Evolutionary conservation across 2,329 filamentous ascomycete species (phyloP), one percentile per base, ranked within the genome.

Genomic region (Rhytidhysteron rufulum): DNA sequence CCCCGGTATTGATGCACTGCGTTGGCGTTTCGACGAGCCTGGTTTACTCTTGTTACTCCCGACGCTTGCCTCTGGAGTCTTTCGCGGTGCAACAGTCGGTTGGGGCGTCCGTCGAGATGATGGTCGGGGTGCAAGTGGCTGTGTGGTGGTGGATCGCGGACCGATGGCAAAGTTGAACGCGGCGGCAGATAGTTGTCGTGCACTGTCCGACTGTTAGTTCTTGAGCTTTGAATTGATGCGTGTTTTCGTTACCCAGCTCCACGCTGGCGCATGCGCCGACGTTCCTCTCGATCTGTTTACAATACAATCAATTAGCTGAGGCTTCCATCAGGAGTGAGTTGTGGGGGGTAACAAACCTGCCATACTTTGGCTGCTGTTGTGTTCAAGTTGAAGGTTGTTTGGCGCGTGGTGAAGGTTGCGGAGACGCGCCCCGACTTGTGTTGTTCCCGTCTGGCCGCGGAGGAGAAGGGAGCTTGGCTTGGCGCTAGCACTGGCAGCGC

Each of bases 201-300:
- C 22, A 35, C 73, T 77, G 49, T 38, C 39, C 41, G 29, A 25
- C 17, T 47, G 45, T 67, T 41, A 59, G 54, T 29, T 31, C n/a
- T n/a, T n/a, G n/a, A n/a, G n/a, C n/a, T n/a, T n/a, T n/a, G n/a
- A n/a, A n/a, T n/a, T n/a, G n/a, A n/a, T n/a, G n/a, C n/a, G n/a
- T n/a, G n/a, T n/a, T n/a, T n/a, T n/a, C n/a, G n/a, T 56, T 72
- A 78, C 74, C 69, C 75, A 57, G 75, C 74, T 58, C 75, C 75
- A 54, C 75, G 75, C 61, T 76, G 71, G 61, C 75, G 75, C 72
- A 77, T 75, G 56, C 72, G 71, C 54, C 69, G 69, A 55, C 73
- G 72, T 64, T 78, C 74, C 55, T 73, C 68, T 60, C 74, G 72
- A 58, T 69, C 72, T 74, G 47, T n/a, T n/a, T n/a, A n/a, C n/a